Base-by-base conservation (phyloP, 768 basidiomycete genomes). In the Boletus sp. region DNA sequence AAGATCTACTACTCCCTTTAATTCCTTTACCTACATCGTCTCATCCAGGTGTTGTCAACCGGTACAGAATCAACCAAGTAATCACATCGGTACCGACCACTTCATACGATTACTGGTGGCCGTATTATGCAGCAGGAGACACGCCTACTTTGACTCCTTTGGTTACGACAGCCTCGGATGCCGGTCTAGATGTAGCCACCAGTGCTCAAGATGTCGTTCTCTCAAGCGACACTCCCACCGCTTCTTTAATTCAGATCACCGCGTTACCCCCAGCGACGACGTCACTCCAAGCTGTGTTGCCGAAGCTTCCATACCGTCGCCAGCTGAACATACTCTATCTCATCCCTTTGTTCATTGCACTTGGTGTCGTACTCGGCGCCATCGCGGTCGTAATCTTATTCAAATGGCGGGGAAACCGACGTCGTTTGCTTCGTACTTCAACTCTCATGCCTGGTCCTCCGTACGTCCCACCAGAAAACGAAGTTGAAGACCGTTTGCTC, bases 61-160 rank as follows among this genome's bases (percentile, higher is more conserved):
- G 27, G 39, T 46, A 59, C 51, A 55, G 52, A 50, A 53, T 61
- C 17, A 60, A 63, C 33, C 63, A 61, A 45, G 61, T 51, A 48
- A 38, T 59, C 21, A 49, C 51, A 38, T 48, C 42, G n/a, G 32
- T 42, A 0, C 9, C 54, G 13, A 58, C 54, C 5, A 64, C 70
- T 15, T 67, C 70, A 41, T 69, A 63, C 47, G 66, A 72, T 54
- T 68, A 72, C 53, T 73, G 69, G 76, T 76, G 67, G 75, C 71
- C 73, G 1, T 76, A 72, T 55, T 70, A 74, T 25, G 62, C 70
- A 15, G 63, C 56, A 6, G 70, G 61, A 35, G 65, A 59, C 33
- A 27, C 59, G 10, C 60, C 68, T 5, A 56, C 57, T 14, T 33
- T 48, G 10, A 38, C 55, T 32, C 54, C 33, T 11, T 55, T 49